These are phyloP conservation scores for Globisporangium nunn DNA, from an alignment of 352 stramenopile species.

Conservation along the genomic window DNA sequence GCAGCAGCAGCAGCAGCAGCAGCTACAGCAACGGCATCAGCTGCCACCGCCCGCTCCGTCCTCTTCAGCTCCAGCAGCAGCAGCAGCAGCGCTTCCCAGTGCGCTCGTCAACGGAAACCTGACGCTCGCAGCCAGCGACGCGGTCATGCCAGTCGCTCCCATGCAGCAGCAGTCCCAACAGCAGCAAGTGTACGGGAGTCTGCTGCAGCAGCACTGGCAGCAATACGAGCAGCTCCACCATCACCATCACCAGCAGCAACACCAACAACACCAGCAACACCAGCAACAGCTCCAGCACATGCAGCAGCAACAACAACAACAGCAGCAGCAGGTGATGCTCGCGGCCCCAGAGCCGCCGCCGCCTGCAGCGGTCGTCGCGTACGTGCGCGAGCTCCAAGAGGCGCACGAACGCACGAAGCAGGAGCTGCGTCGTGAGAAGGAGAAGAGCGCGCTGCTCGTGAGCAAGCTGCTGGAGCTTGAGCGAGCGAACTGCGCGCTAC, in stretches of 20 bases:
- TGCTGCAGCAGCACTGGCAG: not conserved
- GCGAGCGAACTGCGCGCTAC: slow-evolving; percentile 27
- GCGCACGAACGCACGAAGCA: slow-evolving; percentile 38
- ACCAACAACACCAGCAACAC: not conserved
- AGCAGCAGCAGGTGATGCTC: not conserved
- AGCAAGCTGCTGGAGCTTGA: slow-evolving; percentile 54
- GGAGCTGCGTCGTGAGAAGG: slow-evolving; percentile 48
- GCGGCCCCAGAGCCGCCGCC: not conserved
- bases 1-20: not conserved
- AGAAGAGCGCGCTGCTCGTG: slow-evolving; percentile 57
- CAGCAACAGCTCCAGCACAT: not conserved
- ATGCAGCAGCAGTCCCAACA: not conserved
- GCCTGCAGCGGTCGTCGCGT: slow-evolving; percentile 10
- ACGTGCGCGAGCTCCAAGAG: slow-evolving; percentile 51
- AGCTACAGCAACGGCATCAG: not conserved
- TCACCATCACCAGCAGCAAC: not conserved
- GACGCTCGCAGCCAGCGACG: too few species aligned
- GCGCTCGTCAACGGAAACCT: too few species aligned
- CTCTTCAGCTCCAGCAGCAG: too few species aligned
- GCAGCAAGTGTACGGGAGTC: not conserved
- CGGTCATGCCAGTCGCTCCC: too few species aligned
- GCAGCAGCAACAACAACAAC: not conserved
- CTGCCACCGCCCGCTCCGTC: not conserved
- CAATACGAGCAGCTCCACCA: not conserved
- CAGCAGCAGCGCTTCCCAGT: not conserved